These are phyloP conservation scores for Chloromonas sp. DNA, from an alignment of 163 green algal genomes.

Conservation along the genomic window DNA sequence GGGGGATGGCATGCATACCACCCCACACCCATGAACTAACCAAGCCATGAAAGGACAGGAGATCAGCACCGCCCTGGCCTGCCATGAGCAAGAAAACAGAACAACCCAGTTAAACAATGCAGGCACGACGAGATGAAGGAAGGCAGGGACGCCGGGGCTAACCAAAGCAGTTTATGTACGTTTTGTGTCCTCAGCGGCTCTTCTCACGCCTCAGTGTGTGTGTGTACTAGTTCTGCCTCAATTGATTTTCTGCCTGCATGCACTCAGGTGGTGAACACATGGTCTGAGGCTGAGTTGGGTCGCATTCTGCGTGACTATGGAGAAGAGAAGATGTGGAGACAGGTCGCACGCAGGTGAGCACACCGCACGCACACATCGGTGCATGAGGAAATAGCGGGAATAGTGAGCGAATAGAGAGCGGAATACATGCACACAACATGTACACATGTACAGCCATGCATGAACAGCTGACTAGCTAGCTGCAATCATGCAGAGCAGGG, in stretches of 20 bases:
- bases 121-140: background rate
- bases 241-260: background rate
- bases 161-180: no score
- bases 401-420: background rate
- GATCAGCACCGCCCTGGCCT: background rate
- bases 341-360: constrained; percentile 62
- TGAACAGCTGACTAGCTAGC: background rate
- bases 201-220: no score
- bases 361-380: background rate
- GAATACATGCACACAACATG: no score
- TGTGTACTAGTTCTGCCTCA: no score
- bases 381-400: constrained; percentile 6
- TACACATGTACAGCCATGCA: background rate
- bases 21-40: background rate
- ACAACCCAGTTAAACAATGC: background rate
- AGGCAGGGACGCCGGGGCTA: no score
- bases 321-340: constrained; percentile 82
- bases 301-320: constrained; percentile 86
- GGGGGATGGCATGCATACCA: background rate
- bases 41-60: background rate
- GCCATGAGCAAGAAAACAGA: background rate
- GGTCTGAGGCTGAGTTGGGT: constrained; percentile 75
- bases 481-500: no score
- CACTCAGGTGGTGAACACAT: constrained; percentile 73
- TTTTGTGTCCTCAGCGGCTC: no score